phyloP scores from a whole-genome alignment of 352 stramenopile genomes.

The Blastocystis sp. region DNA sequence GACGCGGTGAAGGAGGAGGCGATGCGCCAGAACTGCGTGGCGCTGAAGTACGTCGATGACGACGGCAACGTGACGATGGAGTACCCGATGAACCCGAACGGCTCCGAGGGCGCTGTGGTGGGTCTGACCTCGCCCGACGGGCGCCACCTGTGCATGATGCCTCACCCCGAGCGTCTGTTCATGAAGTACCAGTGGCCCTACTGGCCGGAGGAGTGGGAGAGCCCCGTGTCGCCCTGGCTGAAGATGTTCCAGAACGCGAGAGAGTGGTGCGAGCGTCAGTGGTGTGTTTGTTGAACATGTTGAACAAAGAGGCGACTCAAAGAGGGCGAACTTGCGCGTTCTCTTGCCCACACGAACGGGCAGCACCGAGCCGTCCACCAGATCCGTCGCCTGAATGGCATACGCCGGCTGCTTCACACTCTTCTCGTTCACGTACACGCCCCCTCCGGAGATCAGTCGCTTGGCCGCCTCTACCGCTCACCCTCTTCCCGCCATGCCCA shows the following conservation, averaged over 20 bases:
- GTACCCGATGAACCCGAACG: slow-evolving; percentile 93
- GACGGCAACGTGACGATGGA: too few relatives aligned
- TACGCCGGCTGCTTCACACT: neutral
- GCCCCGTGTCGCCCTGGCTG: too few relatives aligned
- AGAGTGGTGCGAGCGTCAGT: slow-evolving; percentile 80
- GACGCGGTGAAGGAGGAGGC: slow-evolving; percentile 82
- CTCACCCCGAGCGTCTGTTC: too few relatives aligned
- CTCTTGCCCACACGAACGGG: slow-evolving; percentile 13
- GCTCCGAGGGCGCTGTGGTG: slow-evolving; percentile 89
- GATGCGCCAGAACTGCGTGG: too few relatives aligned
- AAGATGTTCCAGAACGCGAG: too few relatives aligned
- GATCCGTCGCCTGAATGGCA: neutral
- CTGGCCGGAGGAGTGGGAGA: too few relatives aligned
- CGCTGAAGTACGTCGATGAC: too few relatives aligned
- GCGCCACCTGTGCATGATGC: too few relatives aligned
- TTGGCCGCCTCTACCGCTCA: slow-evolving; percentile 20
- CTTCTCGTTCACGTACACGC: slow-evolving; percentile 40
- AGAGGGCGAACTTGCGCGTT: neutral
- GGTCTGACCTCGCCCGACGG: slow-evolving; percentile 83
- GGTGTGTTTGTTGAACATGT: too few relatives aligned
- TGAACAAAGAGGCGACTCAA: slow-evolving; percentile 13
- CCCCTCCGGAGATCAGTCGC: slow-evolving; percentile 31
- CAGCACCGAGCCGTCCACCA: neutral
- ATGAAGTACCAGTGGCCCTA: too few relatives aligned
- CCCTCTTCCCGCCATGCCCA: neutral